These are phyloP conservation scores for Leptomonas seymouri DNA, from an alignment of 208 protist genomes.

Conservation along the genomic window DNA sequence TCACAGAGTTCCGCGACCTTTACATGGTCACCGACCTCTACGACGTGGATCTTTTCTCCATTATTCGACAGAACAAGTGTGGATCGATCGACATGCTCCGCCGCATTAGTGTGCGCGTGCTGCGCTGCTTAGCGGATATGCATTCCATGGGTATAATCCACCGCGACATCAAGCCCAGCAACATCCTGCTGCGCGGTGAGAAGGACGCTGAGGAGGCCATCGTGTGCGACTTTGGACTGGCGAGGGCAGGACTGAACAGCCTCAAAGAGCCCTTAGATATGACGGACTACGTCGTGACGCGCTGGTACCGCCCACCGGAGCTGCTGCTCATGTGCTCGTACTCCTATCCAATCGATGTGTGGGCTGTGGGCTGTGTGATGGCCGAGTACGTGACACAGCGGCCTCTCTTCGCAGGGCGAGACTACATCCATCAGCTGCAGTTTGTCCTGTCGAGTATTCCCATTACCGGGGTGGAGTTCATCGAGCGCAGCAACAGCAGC, in stretches of 20 bases:
- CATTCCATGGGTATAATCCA: constrained; percentile 97
- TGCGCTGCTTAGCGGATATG: constrained; percentile 95
- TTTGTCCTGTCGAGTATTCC: constrained; percentile 82
- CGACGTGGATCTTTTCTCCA: constrained; percentile 95
- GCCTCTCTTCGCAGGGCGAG: constrained; percentile 84
- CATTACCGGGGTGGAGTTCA: constrained; percentile 71
- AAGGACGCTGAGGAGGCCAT: constrained; percentile 82
- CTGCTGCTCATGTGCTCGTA: constrained; percentile 96
- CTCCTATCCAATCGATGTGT: constrained; percentile 96
- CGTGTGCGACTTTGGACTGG: constrained; percentile 95
- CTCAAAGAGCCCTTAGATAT: constrained; percentile 83
- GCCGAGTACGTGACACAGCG: constrained; percentile 95
- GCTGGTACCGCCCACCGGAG: constrained; percentile 99
- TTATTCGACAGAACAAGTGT: constrained; percentile 62
- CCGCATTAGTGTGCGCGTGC: constrained; percentile 96
- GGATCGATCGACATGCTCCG: constrained; percentile 81
- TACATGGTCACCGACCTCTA: constrained; percentile 92
- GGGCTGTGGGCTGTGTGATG: constrained; percentile 99
- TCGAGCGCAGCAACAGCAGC: constrained; percentile 47
- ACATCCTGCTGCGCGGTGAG: constrained; percentile 92
- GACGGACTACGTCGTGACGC: constrained; percentile 97
- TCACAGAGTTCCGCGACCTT: constrained; percentile 82
- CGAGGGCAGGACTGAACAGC: constrained; percentile 70
- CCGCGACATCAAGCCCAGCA: constrained; percentile 96
- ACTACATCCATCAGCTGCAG: constrained; percentile 92